Conservation (phyloP, 805 yeast species). For the Lachancea sp. region DNA sequence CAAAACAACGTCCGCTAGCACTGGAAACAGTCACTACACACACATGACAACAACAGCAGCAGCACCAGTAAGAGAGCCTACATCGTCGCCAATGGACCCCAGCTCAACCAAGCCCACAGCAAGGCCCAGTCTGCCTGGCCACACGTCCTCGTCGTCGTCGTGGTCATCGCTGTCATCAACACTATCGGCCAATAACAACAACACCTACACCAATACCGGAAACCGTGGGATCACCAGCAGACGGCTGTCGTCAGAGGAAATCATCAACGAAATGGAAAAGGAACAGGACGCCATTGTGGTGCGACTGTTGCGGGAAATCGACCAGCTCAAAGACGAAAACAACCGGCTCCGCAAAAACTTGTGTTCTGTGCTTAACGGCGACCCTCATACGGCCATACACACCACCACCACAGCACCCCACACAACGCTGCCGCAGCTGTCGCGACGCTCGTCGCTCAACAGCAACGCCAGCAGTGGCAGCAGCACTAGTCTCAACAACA, state of each 20-base stretch:
- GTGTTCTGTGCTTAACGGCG: constrained; percentile 8
- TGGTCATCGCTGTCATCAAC: background rate
- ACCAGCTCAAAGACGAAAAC: constrained; percentile 43
- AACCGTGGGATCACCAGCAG: constrained; percentile 1
- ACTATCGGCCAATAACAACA: no score
- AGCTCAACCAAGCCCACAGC: no score
- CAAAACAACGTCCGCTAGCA: background rate
- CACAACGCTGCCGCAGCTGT: constrained; percentile 1
- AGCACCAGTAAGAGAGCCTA: no score
- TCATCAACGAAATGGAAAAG: constrained; percentile 54
- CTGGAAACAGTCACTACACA: background rate
- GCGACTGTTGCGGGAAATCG: constrained; percentile 47
- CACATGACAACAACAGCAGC: background rate
- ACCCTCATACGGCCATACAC: constrained; percentile 4
- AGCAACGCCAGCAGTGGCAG: constrained; percentile 4
- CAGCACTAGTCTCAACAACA: constrained; percentile 1
- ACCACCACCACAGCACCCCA: background rate
- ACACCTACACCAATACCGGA: no score
- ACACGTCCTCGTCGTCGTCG: constrained; percentile 8
- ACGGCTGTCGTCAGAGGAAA: constrained; percentile 36
- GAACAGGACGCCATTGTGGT: constrained; percentile 61
- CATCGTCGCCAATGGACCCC: background rate
- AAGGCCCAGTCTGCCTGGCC: constrained; percentile 1
- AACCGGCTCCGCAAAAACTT: constrained; percentile 30
- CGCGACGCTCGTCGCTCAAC: constrained; percentile 6